These are phyloP conservation scores for Paraglomus occultum DNA, from an alignment of 192 early-diverging fungal genomes.

Conservation along the genomic window DNA sequence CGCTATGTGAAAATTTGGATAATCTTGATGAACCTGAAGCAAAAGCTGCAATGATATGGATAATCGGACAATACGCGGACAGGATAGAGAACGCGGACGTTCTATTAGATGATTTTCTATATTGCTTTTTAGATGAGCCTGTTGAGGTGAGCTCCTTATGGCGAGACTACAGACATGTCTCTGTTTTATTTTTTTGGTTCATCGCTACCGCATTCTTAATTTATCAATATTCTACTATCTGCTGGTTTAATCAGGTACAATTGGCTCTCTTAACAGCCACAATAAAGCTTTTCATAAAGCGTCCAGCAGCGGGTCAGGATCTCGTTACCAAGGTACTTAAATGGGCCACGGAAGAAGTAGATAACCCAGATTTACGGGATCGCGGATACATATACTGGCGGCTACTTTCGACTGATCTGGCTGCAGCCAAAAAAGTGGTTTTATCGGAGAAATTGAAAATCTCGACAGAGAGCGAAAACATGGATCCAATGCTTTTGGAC, in stretches of 20 bases:
- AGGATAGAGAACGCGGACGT: constrained; percentile 96
- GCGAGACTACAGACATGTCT: background rate
- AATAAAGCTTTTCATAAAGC: constrained; percentile 95
- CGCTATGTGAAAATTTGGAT: constrained; percentile 94
- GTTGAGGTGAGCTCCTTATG: constrained; percentile 47
- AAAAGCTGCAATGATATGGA: constrained; percentile 99
- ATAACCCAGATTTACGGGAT: constrained; percentile 97
- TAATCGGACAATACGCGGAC: constrained; percentile 97
- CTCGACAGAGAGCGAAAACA: constrained; percentile 89
- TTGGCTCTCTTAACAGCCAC: constrained; percentile 90
- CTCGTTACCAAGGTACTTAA: constrained; percentile 92
- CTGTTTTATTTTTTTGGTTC: no score
- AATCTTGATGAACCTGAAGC: constrained; percentile 97
- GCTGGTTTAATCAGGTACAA: constrained; percentile 61
- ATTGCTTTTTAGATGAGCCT: constrained; percentile 87
- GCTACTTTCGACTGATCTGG: constrained; percentile 90
- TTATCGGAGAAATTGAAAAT: constrained; percentile 93
- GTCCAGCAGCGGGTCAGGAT: constrained; percentile 88
- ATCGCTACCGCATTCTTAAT: constrained; percentile 3
- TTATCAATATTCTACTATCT: background rate
- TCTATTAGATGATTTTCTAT: constrained; percentile 83
- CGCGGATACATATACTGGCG: constrained; percentile 99
- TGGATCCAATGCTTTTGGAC: constrained; percentile 81
- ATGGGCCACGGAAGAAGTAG: constrained; percentile 90
- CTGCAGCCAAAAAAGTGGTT: constrained; percentile 83